phyloP scores from a whole-genome alignment of 345 rosid genomes.

The Erysimum cheiranthoides region DNA sequence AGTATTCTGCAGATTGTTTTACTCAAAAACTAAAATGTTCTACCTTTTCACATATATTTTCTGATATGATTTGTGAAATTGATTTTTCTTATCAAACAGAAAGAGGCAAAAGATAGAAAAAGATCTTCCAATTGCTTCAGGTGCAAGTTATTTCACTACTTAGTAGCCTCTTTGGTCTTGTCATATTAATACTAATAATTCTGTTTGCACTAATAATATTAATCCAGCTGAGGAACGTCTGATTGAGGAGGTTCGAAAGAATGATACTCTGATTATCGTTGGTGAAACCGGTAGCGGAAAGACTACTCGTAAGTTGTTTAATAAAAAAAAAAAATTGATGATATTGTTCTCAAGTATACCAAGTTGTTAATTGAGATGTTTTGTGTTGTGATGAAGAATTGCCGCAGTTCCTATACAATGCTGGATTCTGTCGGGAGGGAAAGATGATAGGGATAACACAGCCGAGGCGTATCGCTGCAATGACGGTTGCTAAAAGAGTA shows the following conservation, averaged over 20 bases:
- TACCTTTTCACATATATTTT: no score
- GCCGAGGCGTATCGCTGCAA: conserved; percentile 93
- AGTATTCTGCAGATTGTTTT: no score
- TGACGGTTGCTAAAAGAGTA: conserved; percentile 84
- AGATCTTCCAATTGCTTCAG: conserved; percentile 90
- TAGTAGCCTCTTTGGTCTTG: neutral
- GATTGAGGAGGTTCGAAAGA: conserved; percentile 68
- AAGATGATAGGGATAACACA: conserved; percentile 82
- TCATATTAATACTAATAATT: neutral
- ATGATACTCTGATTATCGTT: conserved; percentile 72
- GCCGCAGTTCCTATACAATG: conserved; percentile 77
- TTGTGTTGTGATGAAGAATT: conserved; percentile 59
- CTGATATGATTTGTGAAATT: neutral
- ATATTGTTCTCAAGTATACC: no score
- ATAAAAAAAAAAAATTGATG: neutral
- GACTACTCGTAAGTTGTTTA: conserved; percentile 77
- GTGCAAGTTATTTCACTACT: conserved; percentile 41
- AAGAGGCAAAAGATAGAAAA: conserved; percentile 58
- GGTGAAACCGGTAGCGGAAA: conserved; percentile 99
- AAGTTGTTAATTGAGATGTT: neutral
- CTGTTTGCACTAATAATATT: no score
- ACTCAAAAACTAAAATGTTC: no score
- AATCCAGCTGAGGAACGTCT: conserved; percentile 69
- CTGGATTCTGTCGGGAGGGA: conserved; percentile 81
- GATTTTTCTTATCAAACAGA: conserved; percentile 20